Conservation (phyloP, 495 filamentous ascomycete species). For the Apiosordaria backusii region DNA sequence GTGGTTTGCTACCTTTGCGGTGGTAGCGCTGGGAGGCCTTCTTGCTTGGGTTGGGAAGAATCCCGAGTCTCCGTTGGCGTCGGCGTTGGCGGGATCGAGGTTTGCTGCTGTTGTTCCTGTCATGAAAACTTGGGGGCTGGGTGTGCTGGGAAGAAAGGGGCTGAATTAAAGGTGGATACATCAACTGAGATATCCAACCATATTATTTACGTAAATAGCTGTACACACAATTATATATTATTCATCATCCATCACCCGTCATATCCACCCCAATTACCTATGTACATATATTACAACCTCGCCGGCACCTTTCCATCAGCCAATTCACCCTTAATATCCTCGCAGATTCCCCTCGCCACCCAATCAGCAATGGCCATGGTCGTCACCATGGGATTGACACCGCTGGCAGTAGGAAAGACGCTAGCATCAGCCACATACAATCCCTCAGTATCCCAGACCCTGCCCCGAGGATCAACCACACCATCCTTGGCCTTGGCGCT, state of each 20-base stretch:
- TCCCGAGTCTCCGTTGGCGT: background rate
- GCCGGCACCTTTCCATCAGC: background rate
- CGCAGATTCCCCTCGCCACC: constrained; percentile 52
- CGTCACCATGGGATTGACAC: constrained; percentile 93
- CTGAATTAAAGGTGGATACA: background rate
- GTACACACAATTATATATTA: background rate
- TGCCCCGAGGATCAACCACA: constrained; percentile 72
- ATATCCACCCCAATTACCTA: background rate
- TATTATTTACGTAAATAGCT: background rate
- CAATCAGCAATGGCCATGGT: constrained; percentile 77
- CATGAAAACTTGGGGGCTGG: background rate
- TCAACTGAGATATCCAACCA: background rate
- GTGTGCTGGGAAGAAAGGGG: background rate
- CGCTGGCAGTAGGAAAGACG: constrained; percentile 83
- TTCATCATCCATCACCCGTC: background rate
- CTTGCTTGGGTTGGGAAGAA: constrained; percentile 1
- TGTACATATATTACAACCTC: constrained; percentile 11
- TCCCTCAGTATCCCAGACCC: constrained; percentile 71
- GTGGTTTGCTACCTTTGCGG: background rate
- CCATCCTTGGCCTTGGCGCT: constrained; percentile 53
- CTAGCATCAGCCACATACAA: constrained; percentile 84
- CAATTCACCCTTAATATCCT: constrained; percentile 31
- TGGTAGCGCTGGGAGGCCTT: background rate
- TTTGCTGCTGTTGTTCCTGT: background rate
- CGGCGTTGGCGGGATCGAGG: background rate